Evolutionary conservation across 257 asterid genomes (phyloP).

Genomic region (Nicotiana obtusifolia): DNA sequence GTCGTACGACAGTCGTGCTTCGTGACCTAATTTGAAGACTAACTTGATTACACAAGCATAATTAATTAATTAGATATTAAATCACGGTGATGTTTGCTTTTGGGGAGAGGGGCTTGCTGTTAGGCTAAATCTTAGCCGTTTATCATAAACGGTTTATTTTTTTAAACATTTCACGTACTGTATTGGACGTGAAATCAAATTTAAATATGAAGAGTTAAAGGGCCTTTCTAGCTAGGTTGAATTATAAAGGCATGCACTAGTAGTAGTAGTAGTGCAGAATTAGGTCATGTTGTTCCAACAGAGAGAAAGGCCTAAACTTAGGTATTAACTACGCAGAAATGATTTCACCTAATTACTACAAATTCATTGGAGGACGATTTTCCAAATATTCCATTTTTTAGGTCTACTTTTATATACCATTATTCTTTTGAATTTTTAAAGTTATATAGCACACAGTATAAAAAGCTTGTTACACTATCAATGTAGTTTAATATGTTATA

Average conservation of each 20-base stretch:
- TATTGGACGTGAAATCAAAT: background rate
- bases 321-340: background rate
- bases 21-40: slow-evolving; percentile 46
- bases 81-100: slow-evolving; percentile 9
- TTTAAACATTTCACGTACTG: background rate
- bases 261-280: slow-evolving; percentile 24
- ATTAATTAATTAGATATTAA: slow-evolving; percentile 4
- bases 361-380: slow-evolving; percentile 1
- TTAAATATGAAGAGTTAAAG: background rate
- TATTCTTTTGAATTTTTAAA: background rate
- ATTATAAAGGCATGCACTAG: slow-evolving; percentile 35
- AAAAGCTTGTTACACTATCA: background rate
- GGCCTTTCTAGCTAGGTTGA: slow-evolving; percentile 11
- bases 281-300: slow-evolving; percentile 36
- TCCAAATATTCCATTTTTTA: background rate
- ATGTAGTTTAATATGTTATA: background rate
- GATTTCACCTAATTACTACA: background rate
- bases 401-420: background rate
- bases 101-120: background rate
- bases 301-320: background rate
- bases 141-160: background rate
- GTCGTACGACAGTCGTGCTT: slow-evolving; percentile 16
- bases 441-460: background rate
- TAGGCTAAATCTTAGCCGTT: background rate
- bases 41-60: slow-evolving; percentile 15